A percentile compares a stretch with the other conserved stretches of the same genome.
These are phyloP conservation scores for Colletotrichum euphorbiae DNA, from an alignment of 2,329 filamentous ascomycete genomes.

Conservation along the genomic window DNA sequence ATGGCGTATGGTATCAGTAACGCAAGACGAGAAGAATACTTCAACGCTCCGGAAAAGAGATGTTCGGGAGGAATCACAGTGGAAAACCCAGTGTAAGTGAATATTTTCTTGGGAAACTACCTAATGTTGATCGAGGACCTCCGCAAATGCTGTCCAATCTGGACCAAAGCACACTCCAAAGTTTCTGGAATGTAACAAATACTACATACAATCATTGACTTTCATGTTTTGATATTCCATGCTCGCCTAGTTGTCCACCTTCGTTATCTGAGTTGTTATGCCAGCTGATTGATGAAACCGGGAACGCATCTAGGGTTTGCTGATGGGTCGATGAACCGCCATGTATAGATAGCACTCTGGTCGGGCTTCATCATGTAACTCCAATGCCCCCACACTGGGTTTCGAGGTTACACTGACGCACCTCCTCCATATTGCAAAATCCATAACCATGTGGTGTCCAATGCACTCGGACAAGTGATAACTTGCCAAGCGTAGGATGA, in stretches of 20 bases:
- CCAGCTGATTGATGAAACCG: slow-evolving; percentile 6
- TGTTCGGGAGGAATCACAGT: neutral
- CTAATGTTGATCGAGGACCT: slow-evolving; percentile 36
- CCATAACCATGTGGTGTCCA: slow-evolving; percentile 72
- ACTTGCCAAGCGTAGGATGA: slow-evolving; percentile 67
- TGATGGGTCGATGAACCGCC: slow-evolving; percentile 30
- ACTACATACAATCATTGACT: slow-evolving; percentile 39
- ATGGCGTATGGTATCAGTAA: no score
- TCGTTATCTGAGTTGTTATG: slow-evolving; percentile 2
- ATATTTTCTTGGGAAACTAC: slow-evolving; percentile 32
- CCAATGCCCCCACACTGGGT: slow-evolving; percentile 24
- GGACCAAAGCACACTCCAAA: slow-evolving; percentile 37
- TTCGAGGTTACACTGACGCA: slow-evolving; percentile 28
- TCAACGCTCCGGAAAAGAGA: neutral
- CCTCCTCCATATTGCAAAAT: slow-evolving; percentile 64
- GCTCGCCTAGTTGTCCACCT: slow-evolving; percentile 7
- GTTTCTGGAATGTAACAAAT: slow-evolving; percentile 33
- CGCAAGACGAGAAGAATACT: neutral
- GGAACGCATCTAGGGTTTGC: slow-evolving; percentile 5
- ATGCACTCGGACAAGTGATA: slow-evolving; percentile 63
- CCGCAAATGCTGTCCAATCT: slow-evolving; percentile 37
- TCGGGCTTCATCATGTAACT: slow-evolving; percentile 28
- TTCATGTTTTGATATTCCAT: slow-evolving; percentile 39
- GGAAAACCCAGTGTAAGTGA: neutral
- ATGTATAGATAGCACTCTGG: slow-evolving; percentile 36